These are phyloP conservation scores for Cutaneotrichosporon cutaneum DNA, from an alignment of 1,284 basidiomycete species.

Conservation along the genomic window DNA sequence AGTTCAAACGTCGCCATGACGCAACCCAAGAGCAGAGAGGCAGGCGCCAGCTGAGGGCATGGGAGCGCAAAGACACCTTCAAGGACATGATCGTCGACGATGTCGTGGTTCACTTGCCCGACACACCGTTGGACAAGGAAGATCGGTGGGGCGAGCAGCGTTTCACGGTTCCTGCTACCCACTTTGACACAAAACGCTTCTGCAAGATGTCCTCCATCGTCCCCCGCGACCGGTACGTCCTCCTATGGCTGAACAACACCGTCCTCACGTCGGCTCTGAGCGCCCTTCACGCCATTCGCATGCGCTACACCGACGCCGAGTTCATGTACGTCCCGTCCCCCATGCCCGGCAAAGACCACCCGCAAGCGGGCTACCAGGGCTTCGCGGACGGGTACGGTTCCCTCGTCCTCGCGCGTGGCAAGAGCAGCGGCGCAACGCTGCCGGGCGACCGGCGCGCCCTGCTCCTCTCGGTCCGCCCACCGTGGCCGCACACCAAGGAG, in stretches of 20 bases:
- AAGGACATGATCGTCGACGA: neutral
- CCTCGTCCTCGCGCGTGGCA: conserved; percentile 41
- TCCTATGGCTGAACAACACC: conserved; percentile 40
- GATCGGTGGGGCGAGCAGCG: neutral
- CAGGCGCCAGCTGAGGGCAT: neutral
- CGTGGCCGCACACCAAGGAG: conserved; percentile 14
- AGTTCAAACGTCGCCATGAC: neutral
- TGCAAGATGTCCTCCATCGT: conserved; percentile 29
- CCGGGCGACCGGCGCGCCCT: conserved; percentile 34
- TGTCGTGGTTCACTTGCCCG: neutral
- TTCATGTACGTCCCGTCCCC: conserved; percentile 26
- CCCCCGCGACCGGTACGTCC: conserved; percentile 24
- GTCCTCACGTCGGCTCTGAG: conserved; percentile 26
- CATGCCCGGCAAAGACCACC: neutral
- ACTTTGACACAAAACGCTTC: conserved; percentile 37
- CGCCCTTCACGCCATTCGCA: conserved; percentile 24
- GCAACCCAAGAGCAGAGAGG: neutral
- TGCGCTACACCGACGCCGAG: conserved; percentile 36
- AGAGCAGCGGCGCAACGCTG: neutral
- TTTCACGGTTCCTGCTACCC: neutral
- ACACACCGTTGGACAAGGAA: neutral
- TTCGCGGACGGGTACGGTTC: conserved; percentile 47
- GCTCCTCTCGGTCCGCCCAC: conserved; percentile 43
- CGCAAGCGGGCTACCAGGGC: conserved; percentile 15
- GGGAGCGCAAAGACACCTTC: neutral